Percentiles rank a stretch among this genome's conserved stretches.
These are phyloP conservation scores for Sanghuangporus baumii DNA, from an alignment of 1,284 basidiomycete species.

Conservation along the genomic window DNA sequence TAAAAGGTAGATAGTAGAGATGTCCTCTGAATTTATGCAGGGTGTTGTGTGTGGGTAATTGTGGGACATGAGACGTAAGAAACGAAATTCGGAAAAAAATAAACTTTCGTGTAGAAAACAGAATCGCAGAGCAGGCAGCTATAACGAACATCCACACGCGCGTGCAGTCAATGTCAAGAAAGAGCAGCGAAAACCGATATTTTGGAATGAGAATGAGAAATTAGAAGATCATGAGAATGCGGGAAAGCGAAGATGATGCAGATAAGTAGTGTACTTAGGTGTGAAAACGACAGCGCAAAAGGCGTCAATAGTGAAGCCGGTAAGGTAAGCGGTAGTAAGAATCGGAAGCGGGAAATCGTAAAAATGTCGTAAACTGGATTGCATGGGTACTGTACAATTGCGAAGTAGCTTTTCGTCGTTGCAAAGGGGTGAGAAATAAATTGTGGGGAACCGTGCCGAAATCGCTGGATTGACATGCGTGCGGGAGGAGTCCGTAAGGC, in stretches of 20 bases:
- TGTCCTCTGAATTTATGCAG: neutral
- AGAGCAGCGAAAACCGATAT: too few relatives aligned
- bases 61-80: neutral
- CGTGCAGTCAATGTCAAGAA: too few relatives aligned
- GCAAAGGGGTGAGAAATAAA: neutral
- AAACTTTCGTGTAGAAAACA: neutral
- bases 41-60: neutral
- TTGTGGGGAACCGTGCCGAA: neutral
- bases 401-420: neutral
- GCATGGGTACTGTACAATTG: neutral
- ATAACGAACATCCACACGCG: too few relatives aligned
- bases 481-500: neutral
- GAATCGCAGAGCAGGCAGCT: too few relatives aligned
- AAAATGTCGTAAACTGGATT: neutral
- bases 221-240: neutral
- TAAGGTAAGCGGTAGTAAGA: neutral
- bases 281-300: neutral
- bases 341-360: neutral
- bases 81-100: neutral
- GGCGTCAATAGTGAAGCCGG: neutral
- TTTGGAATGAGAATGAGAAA: neutral
- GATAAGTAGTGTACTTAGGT: neutral
- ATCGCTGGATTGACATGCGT: neutral
- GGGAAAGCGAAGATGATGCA: neutral
- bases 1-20: too few relatives aligned